Conservation (phyloP, 1,284 basidiomycete species). For the Apiotrichum akiyoshidainum region DNA sequence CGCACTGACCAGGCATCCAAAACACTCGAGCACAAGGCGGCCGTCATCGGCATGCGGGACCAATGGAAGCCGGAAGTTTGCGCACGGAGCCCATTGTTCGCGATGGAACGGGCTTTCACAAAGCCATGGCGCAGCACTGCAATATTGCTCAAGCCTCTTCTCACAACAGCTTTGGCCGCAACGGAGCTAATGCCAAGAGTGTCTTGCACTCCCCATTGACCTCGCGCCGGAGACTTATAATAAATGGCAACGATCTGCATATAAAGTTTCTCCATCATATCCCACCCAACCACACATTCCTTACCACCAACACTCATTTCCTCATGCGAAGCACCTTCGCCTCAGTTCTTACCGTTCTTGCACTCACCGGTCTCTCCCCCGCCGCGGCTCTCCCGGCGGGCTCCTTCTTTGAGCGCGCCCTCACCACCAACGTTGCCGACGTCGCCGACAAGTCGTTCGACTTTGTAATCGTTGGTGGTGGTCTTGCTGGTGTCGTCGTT, state of each 20-base stretch:
- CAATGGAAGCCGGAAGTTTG: neutral
- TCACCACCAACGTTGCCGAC: slow-evolving; percentile 34
- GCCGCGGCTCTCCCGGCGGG: neutral
- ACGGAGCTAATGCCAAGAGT: too few species aligned
- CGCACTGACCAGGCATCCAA: too few species aligned
- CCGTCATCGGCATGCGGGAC: neutral
- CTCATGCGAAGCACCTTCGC: slow-evolving; percentile 4
- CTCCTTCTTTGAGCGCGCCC: slow-evolving; percentile 4
- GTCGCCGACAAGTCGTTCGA: slow-evolving; percentile 42
- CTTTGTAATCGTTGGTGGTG: slow-evolving; percentile 56
- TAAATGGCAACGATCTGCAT: too few species aligned
- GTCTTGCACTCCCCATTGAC: too few species aligned
- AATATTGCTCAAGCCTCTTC: neutral
- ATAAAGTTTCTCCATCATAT: neutral
- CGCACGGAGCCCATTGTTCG: neutral
- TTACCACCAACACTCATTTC: neutral
- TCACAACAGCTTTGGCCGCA: neutral
- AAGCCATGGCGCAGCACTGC: neutral
- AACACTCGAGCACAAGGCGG: too few species aligned
- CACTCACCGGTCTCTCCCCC: neutral
- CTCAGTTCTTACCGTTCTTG: slow-evolving; percentile 1
- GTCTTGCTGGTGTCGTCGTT: slow-evolving; percentile 68
- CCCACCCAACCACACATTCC: neutral
- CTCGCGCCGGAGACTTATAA: too few species aligned
- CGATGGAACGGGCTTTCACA: neutral